Base-by-base conservation (phyloP, 495 filamentous ascomycete species). In the Hypoxylon rickii region DNA sequence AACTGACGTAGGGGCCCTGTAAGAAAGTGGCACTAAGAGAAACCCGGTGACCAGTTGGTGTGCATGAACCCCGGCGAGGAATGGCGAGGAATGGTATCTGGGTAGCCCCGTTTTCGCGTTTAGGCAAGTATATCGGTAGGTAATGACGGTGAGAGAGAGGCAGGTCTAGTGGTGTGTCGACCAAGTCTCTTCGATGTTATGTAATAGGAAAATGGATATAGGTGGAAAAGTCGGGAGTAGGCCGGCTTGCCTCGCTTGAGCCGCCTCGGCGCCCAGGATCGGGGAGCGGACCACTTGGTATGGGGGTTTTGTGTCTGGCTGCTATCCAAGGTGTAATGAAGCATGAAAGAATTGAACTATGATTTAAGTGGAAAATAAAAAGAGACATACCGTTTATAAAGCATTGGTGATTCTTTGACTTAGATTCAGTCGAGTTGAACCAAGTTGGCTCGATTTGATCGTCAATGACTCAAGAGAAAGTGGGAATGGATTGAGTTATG, bases 191-290 rank as follows among this genome's bases (percentile, higher is more conserved):
- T 33, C 8, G 15, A 21, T 19, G 22, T 61, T 55, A 61, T 50
- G 57, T 61, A 61, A 60, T 61, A 61, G 52, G 26, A 50, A 50
- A 51, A 42, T 61, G 21, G 5, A 45, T 32, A 37, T 21, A 31
- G 15, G 26, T 43, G 13, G 47, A 13, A 38, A 26, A 41, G 24
- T 45, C 44, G 57, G 56, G 15, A 49, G 2, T 10, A 10, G 16
- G 22, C 51, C 51, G 44, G 51, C 19, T 37, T 59, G 18, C 18
- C 20, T 44, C 4, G 36, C 31, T 32, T 51, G 34, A 48, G 49
- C 56, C 49, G 56, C 29, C 33, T 51, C 49, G 44, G 44, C 31
- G 42, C 39, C 34, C 39, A 37, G 49, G 3, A 38, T 32, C 47
- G 36, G 44, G 49, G 32, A 3, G 7, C 18, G 55, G 37, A 31